Evolutionary conservation across 371 early-diverging fungal species (phyloP).

Genomic region (Gilbertella persicaria): DNA sequence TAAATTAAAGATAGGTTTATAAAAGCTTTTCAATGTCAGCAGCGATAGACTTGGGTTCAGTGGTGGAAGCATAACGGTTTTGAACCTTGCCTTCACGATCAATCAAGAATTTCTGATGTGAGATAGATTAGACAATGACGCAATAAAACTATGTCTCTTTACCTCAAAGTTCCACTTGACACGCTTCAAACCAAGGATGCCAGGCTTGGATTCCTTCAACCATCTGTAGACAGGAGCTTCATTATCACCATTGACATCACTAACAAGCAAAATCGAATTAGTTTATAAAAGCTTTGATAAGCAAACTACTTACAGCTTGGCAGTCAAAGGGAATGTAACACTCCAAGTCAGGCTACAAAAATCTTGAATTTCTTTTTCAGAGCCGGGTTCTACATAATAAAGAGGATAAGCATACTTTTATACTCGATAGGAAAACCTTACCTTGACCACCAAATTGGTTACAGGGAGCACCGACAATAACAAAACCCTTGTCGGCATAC

Average conservation of each 20-base stretch:
- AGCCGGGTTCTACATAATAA: slow-evolving; percentile 43
- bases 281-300: slow-evolving; percentile 1
- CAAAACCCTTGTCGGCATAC: slow-evolving; percentile 70
- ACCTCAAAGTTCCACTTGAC: slow-evolving; percentile 77
- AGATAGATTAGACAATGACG: slow-evolving; percentile 1
- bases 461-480: slow-evolving; percentile 81
- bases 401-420: background rate
- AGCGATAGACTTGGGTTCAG: slow-evolving; percentile 55
- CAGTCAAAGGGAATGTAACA: slow-evolving; percentile 83
- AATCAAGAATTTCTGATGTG: slow-evolving; percentile 69
- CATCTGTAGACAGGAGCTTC: slow-evolving; percentile 71
- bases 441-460: slow-evolving; percentile 83
- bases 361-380: slow-evolving; percentile 59
- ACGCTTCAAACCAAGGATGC: slow-evolving; percentile 55
- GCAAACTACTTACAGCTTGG: slow-evolving; percentile 59
- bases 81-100: slow-evolving; percentile 63
- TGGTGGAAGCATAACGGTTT: slow-evolving; percentile 56
- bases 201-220: slow-evolving; percentile 62
- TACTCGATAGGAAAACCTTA: background rate
- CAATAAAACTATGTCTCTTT: slow-evolving; percentile 7
- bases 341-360: slow-evolving; percentile 73
- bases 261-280: slow-evolving; percentile 11
- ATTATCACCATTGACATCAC: slow-evolving; percentile 75
- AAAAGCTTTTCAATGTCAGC: slow-evolving; percentile 53
- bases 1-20: slow-evolving; percentile 6